phyloP scores from a whole-genome alignment of 129 eudicot species.

The Artemisia annua region DNA sequence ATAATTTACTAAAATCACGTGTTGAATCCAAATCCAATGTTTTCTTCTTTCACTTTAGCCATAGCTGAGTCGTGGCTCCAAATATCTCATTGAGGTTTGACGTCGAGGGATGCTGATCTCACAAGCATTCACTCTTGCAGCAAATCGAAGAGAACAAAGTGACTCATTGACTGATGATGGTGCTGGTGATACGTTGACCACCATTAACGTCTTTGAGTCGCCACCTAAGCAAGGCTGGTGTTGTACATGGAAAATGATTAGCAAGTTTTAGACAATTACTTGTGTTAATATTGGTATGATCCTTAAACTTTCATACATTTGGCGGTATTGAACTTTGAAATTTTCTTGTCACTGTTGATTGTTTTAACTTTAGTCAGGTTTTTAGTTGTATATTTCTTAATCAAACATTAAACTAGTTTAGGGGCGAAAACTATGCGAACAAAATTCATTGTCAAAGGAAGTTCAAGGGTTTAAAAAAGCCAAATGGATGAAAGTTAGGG shows the following conservation, averaged over 20 bases:
- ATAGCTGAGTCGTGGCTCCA: conserved; percentile 70
- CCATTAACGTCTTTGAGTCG: conserved; percentile 92
- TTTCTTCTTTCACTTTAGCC: conserved; percentile 43
- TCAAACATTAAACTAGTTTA: too few relatives aligned
- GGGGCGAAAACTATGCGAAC: too few relatives aligned
- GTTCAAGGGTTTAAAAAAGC: too few relatives aligned
- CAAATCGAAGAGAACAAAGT: conserved; percentile 85
- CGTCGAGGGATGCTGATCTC: conserved; percentile 95
- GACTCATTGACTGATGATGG: conserved; percentile 76
- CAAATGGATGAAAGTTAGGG: too few relatives aligned
- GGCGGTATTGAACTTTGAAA: too few relatives aligned
- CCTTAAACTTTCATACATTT: too few relatives aligned
- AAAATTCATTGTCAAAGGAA: too few relatives aligned
- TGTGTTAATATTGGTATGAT: too few relatives aligned
- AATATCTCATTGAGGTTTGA: conserved; percentile 63
- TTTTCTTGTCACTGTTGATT: too few relatives aligned
- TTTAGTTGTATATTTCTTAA: too few relatives aligned
- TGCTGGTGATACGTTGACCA: conserved; percentile 83
- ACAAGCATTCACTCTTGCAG: conserved; percentile 94
- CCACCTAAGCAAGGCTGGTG: conserved; percentile 97
- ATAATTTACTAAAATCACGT: conserved; percentile 26
- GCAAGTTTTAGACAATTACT: background rate
- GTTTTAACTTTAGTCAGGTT: too few relatives aligned
- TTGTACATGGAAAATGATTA: conserved; percentile 19
- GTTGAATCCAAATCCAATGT: conserved; percentile 13